These are phyloP conservation scores for Serendipita sp. DNA, from an alignment of 768 basidiomycete genomes.

Conservation along the genomic window DNA sequence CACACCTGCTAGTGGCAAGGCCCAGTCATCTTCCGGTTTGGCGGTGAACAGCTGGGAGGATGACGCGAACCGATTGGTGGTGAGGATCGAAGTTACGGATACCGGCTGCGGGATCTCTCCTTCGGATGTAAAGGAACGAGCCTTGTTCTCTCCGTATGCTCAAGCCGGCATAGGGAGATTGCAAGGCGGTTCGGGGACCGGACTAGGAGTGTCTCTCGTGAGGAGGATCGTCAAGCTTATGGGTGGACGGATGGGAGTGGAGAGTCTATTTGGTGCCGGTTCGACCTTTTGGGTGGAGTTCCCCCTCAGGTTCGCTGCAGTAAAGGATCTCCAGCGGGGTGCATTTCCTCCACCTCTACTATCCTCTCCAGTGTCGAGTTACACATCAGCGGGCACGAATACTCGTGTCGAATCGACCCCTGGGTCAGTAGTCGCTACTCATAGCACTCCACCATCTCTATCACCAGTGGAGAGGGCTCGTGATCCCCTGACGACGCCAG, in stretches of 20 bases:
- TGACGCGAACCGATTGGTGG: slow-evolving; percentile 15
- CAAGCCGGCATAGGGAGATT: slow-evolving; percentile 28
- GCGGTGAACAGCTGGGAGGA: neutral
- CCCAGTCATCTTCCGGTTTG: neutral
- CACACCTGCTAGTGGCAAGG: neutral
- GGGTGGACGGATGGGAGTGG: slow-evolving; percentile 26
- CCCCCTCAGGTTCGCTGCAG: neutral
- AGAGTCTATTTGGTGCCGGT: slow-evolving; percentile 8
- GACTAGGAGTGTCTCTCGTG: slow-evolving; percentile 26
- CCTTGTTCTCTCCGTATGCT: slow-evolving; percentile 18
- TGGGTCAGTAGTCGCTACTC: too few relatives aligned
- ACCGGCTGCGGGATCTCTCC: slow-evolving; percentile 26
- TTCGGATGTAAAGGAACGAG: slow-evolving; percentile 21
- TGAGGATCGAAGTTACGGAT: slow-evolving; percentile 27
- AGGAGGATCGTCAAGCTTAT: slow-evolving; percentile 26
- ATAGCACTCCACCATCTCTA: neutral
- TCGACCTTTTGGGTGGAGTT: slow-evolving; percentile 16
- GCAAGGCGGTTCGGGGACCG: slow-evolving; percentile 29
- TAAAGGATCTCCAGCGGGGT: neutral
- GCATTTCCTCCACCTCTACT: neutral
- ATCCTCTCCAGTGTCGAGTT: neutral
- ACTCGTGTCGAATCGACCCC: neutral
- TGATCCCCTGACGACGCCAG: too few relatives aligned
- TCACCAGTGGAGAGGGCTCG: neutral
- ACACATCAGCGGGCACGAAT: neutral